A percentile compares a stretch with the other conserved stretches of the same genome.
Evolutionary conservation across 345 rosid species (phyloP).

Genomic region (Eucalyptus camaldulensis): DNA sequence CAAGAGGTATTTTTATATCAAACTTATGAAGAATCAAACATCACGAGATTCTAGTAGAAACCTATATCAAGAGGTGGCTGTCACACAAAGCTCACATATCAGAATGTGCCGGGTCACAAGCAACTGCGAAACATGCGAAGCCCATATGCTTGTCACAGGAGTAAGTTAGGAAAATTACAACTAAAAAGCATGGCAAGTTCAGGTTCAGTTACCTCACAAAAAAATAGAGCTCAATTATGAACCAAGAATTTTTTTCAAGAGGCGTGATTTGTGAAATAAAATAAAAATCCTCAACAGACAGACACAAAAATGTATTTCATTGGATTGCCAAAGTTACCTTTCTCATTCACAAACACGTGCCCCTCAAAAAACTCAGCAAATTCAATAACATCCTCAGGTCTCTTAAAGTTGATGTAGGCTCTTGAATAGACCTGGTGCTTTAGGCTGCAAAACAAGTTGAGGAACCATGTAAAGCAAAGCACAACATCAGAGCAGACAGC

Average conservation of each 20-base stretch:
- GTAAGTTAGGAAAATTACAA: background rate
- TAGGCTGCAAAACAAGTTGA: constrained; percentile 36
- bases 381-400: constrained; percentile 50
- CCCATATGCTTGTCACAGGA: background rate
- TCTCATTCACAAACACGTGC: constrained; percentile 69
- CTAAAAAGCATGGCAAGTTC: background rate
- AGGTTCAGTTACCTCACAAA: background rate
- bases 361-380: constrained; percentile 72
- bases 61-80: background rate
- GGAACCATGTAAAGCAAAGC: background rate
- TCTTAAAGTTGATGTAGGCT: constrained; percentile 57
- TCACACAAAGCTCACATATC: background rate
- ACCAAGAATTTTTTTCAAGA: background rate
- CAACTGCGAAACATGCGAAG: background rate
- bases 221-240: background rate
- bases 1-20: background rate
- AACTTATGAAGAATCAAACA: background rate
- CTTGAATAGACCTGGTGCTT: constrained; percentile 46
- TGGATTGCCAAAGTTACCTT: constrained; percentile 25
- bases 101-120: background rate
- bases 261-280: background rate
- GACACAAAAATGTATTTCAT: background rate
- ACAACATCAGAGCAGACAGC: background rate
- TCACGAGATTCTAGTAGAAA: background rate
- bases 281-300: background rate